These are phyloP conservation scores for Chytridium lagenaria DNA, from an alignment of 371 early-diverging fungal species.

Conservation along the genomic window DNA sequence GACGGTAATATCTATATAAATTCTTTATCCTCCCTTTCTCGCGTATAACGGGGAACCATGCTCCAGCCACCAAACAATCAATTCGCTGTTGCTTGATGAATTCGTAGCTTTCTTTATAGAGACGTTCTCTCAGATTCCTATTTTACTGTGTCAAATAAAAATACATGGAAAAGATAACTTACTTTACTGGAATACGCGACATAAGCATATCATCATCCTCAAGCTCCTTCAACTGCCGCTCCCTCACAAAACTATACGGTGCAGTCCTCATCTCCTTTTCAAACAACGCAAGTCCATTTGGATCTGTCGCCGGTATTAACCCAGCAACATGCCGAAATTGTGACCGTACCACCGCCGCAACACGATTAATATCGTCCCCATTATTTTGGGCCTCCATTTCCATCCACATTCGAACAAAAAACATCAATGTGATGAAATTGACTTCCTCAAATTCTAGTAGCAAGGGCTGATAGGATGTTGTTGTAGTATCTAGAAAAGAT, in stretches of 20 bases:
- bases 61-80: constrained; percentile 69
- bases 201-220: constrained; percentile 74
- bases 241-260: constrained; percentile 68
- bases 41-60: constrained; percentile 69
- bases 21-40: constrained; percentile 46
- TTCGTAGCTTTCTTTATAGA: constrained; percentile 72
- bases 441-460: constrained; percentile 68
- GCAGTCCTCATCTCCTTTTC: constrained; percentile 68
- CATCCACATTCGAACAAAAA: constrained; percentile 67
- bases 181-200: constrained; percentile 70
- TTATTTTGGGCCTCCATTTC: constrained; percentile 69
- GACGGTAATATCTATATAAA: constrained; percentile 62
- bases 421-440: constrained; percentile 62
- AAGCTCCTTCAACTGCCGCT: constrained; percentile 71
- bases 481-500: constrained; percentile 52
- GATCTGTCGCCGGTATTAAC: constrained; percentile 22
- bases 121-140: constrained; percentile 67
- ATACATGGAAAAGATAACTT: constrained; percentile 6
- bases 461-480: constrained; percentile 69
- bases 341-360: constrained; percentile 41
- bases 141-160: background rate
- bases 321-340: constrained; percentile 44
- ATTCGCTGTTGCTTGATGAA: constrained; percentile 75
- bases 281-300: constrained; percentile 57
- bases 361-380: constrained; percentile 56